Evolutionary conservation across 176 grass and related monocot genomes (phyloP), one percentile per base, ranked within the genome.

Genomic region (Aegilops speltoides): DNA sequence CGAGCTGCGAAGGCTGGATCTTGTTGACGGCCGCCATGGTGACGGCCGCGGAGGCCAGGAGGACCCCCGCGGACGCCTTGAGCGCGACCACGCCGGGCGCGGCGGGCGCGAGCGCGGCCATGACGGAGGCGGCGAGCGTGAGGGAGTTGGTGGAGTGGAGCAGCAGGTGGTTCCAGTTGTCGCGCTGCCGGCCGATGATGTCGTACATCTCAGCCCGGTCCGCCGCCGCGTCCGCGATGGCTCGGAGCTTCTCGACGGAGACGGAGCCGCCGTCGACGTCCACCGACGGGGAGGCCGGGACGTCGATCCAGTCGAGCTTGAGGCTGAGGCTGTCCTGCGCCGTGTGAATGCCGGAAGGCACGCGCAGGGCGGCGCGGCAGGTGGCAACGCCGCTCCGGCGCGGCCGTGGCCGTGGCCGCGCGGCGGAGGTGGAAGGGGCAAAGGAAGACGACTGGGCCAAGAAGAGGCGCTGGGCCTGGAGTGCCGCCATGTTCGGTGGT

Each of bases 91-190:
- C 0, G 28, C 1, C 3, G 5, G 92, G 33, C 4, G 83, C 11
- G 9, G 75, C 37, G 0, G 90, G 86, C 4, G 90, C 82, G 17
- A 95, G 65, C 43, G 85, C 88, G 3, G 88, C 74, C 88, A 90
- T 81, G 22, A 73, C 8, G 38, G 90, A 86, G 3, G 85, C 93
- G 2, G 88, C 10, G 54, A 95, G 90, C 19, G 78, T 15, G 41
- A 95, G 79, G 40, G 88, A 81, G 83, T 95, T 95, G 86, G 81
- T 82, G 54, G 93, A 86, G 75, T 88, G 88, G 40, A 91, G 88
- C 63, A 95, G 82, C 50, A 92, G 93, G 79, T 90, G 93, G 85
- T 95, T 95, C 93, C 93, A 95, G 88, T 88, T 88, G 26, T 95
- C 86, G 13, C 88, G n/a, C 88, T 92, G 93, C 25, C 23, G 5